A percentile compares a stretch with the other conserved stretches of the same genome.
Conservation (phyloP, 2,329 filamentous ascomycete species). For the Fusarium sacchari region DNA sequence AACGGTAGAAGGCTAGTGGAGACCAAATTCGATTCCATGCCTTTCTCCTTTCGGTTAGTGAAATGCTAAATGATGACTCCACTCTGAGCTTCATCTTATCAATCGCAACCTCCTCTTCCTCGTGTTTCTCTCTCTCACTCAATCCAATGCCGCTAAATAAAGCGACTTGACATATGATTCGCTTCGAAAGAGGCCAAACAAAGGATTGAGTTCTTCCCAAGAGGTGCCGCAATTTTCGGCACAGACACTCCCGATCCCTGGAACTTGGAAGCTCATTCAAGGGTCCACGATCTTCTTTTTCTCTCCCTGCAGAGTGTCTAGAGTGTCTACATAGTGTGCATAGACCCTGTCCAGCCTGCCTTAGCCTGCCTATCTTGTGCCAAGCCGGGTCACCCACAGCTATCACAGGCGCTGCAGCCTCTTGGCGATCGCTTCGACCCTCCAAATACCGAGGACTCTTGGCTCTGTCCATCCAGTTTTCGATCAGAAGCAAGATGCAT, state of each 20-base stretch:
- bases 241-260: constrained; percentile 12
- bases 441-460: constrained; percentile 4
- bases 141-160: constrained; percentile 12
- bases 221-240: constrained; percentile 7
- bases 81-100: constrained; percentile 38
- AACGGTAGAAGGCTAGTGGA: not conserved
- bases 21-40: not conserved
- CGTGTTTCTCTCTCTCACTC: not conserved
- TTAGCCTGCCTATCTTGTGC: constrained; percentile 17
- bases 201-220: constrained; percentile 3
- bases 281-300: not conserved
- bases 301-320: not conserved
- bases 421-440: constrained; percentile 32
- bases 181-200: not conserved
- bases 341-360: not conserved
- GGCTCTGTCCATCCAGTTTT: not conserved
- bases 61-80: not conserved
- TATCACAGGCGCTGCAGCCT: constrained; percentile 9
- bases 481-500: not conserved
- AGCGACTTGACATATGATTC: constrained; percentile 6
- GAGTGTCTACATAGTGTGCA: too few species aligned
- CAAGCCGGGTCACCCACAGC: constrained; percentile 38
- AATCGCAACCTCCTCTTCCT: constrained; percentile 29
- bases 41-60: not conserved
- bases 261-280: not conserved